Base-by-base conservation (phyloP, 345 rosid species). In the Arabidopsis arenosa region DNA sequence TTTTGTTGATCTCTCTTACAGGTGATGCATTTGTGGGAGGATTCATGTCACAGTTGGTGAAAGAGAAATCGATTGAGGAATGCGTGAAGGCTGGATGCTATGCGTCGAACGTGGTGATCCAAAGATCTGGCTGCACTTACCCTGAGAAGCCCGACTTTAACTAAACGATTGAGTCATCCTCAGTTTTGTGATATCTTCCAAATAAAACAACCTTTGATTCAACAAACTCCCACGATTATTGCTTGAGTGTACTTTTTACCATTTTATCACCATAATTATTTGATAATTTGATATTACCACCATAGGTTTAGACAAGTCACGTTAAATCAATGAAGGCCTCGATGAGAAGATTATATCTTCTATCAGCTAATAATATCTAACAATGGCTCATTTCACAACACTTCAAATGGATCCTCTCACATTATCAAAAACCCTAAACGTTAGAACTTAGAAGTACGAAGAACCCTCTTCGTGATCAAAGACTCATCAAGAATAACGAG, bases 81-180 rank as follows among this genome's bases (percentile, higher is more conserved):
- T 90, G 95, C 14, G 90, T 94, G 39, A 90, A 77, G 73, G 97
- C 92, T 6, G 98, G 92, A 11, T 84, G 86, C 71, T 92, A 94
- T 47, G 97, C 92, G 0, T 81, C 96, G 1, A 90, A 94, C 63
- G 93, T 90, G 12, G 82, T 94, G 60, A 94, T 94, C 83, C 98
- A 90, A 68, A 88, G 97, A 87, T 86, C 96, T 44, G 96, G 98
- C 61, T 94, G 98, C 96, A 87, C 97, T 57, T 92, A 85, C 79
- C 86, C 86, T 54, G 86, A 80, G 47, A 80, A 78, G 80, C 86
- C 86, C 3, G 80, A 72, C 66, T 83, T 80, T 67, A 72, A 80
- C 41, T 83, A 78, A 75, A 59, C 23, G 13, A 39, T 44, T 40
- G 70, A n/a, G 26, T 36, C 36, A 18, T 64, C 64, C 48, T 73